phyloP scores from a whole-genome alignment of 2,329 filamentous ascomycete species.

The Pseudogymnoascus sp. region DNA sequence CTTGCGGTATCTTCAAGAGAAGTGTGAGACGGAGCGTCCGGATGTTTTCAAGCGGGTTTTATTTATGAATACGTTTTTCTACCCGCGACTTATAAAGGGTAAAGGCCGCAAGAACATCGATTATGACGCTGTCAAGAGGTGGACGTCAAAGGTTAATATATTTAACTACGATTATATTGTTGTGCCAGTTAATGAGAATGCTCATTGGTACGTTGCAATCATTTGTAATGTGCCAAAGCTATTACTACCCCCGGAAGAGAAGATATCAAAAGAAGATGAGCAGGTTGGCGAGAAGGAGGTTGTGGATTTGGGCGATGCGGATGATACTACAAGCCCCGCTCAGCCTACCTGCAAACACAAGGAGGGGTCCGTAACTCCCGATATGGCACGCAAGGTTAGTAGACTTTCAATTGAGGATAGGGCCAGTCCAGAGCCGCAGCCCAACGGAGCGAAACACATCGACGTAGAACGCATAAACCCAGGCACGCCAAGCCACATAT shows the following conservation, averaged over 20 bases:
- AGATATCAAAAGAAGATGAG: neutral
- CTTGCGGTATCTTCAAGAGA: constrained; percentile 61
- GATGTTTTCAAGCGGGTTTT: constrained; percentile 59
- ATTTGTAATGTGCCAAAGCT: constrained; percentile 79
- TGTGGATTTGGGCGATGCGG: constrained; percentile 1
- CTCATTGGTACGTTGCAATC: constrained; percentile 92
- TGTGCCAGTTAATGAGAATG: constrained; percentile 79
- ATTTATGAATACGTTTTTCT: constrained; percentile 93
- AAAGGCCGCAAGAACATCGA: constrained; percentile 58
- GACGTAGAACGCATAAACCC: neutral
- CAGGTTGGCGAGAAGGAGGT: constrained; percentile 3
- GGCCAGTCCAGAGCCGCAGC: constrained; percentile 12
- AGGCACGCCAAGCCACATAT: neutral
- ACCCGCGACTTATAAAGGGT: constrained; percentile 60
- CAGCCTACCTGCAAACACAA: neutral
- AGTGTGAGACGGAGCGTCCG: constrained; percentile 45
- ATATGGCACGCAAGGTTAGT: constrained; percentile 13
- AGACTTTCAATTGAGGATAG: constrained; percentile 10
- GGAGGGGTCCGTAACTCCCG: constrained; percentile 2
- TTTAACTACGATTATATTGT: constrained; percentile 83
- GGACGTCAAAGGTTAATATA: constrained; percentile 80
- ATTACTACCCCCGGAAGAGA: constrained; percentile 21
- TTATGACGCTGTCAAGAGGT: constrained; percentile 75
- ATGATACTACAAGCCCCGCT: neutral
- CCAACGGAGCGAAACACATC: neutral